phyloP scores from a whole-genome alignment of 371 early-diverging fungal species.

The Parasitella parasitica region DNA sequence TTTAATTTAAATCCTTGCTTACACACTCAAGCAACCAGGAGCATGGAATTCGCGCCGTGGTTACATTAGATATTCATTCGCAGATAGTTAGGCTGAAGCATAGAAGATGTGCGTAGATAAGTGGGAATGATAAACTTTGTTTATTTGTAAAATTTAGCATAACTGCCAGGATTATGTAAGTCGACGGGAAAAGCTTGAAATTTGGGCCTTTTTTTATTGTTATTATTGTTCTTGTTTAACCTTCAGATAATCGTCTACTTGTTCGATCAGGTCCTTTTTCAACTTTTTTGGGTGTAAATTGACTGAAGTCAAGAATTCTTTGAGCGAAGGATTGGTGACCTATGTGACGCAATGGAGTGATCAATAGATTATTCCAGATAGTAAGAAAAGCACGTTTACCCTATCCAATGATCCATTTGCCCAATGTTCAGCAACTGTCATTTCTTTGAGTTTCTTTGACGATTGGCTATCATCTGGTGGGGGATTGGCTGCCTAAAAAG shows the following conservation, averaged over 20 bases:
- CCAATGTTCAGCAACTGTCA: slow-evolving; percentile 11
- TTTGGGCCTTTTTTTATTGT: not conserved
- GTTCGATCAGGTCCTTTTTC: slow-evolving; percentile 54
- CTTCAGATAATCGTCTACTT: slow-evolving; percentile 31
- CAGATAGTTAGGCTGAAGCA: not conserved
- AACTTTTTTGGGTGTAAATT: slow-evolving; percentile 35
- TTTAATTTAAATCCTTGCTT: not conserved
- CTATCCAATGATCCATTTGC: not conserved
- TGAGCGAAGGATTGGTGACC: slow-evolving; percentile 51
- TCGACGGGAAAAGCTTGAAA: not conserved
- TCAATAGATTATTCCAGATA: not conserved
- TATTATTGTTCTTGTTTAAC: slow-evolving; percentile 9
- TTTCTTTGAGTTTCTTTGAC: not conserved
- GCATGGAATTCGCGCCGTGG: not conserved
- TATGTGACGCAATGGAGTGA: not conserved
- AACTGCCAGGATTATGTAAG: not conserved
- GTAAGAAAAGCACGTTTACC: not conserved
- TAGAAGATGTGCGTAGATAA: not conserved
- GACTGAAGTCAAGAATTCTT: slow-evolving; percentile 44
- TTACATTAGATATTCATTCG: not conserved
- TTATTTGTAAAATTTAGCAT: not conserved
- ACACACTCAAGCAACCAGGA: not conserved
- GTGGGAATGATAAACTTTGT: not conserved
- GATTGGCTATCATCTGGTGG: not conserved
- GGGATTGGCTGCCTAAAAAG: not conserved